Percentiles rank a stretch among this genome's conserved stretches.
phyloP scores from a whole-genome alignment of 2,329 filamentous ascomycete species.

The Chrysoporthe austroafricana region DNA sequence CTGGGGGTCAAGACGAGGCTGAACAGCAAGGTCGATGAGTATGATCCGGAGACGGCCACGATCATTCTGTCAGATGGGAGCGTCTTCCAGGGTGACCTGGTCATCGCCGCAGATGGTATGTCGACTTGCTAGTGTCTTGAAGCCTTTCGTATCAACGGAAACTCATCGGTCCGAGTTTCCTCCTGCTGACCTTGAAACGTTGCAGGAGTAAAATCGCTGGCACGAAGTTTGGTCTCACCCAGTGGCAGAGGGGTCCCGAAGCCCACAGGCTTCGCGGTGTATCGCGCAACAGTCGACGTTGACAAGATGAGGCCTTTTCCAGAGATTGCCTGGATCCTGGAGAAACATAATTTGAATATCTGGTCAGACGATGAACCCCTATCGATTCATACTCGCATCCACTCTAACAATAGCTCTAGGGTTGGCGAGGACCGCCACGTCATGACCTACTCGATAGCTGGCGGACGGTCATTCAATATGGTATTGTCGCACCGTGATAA shows the following conservation, averaged over 20 bases:
- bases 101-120: constrained; percentile 43
- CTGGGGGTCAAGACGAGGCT: constrained; percentile 34
- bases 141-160: too few relatives aligned
- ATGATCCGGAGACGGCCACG: constrained; percentile 31
- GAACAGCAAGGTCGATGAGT: constrained; percentile 32
- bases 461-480: constrained; percentile 49
- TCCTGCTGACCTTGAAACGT: not conserved
- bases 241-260: constrained; percentile 27
- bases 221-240: constrained; percentile 30
- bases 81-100: constrained; percentile 36
- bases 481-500: constrained; percentile 48
- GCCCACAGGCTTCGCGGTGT: constrained; percentile 45
- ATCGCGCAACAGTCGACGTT: constrained; percentile 45
- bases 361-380: constrained; percentile 37
- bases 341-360: constrained; percentile 43
- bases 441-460: constrained; percentile 50
- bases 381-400: not conserved
- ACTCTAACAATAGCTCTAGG: constrained; percentile 32
- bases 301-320: constrained; percentile 41
- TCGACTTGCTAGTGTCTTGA: not conserved
- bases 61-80: constrained; percentile 34
- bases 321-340: constrained; percentile 44
- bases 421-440: constrained; percentile 47
- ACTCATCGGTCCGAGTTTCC: not conserved
- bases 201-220: constrained; percentile 39